Percentiles rank a stretch among this genome's conserved stretches.
Conservation (phyloP, 176 grass and related monocot species). For the Rhynchospora breviuscula region DNA sequence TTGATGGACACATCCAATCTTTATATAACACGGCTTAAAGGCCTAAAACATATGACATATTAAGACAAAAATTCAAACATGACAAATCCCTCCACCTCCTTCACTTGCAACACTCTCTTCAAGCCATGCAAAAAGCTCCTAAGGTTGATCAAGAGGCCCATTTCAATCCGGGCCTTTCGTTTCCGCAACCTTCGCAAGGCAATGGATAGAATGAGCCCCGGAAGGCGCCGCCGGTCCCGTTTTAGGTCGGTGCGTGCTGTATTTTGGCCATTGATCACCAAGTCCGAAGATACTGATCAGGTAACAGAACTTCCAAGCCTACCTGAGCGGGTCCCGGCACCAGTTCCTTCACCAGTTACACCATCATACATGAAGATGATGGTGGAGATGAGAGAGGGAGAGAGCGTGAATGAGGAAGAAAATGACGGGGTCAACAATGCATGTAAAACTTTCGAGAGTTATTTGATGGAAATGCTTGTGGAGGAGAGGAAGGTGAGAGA, state of each 20-base stretch:
- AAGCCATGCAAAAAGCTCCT: slow-evolving; percentile 37
- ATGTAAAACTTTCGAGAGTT: slow-evolving; percentile 58
- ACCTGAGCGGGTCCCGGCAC: not conserved
- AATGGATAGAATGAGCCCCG: slow-evolving; percentile 35
- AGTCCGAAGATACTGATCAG: slow-evolving; percentile 17
- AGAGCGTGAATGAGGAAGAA: not conserved
- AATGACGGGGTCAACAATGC: slow-evolving; percentile 9
- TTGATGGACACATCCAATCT: not conserved
- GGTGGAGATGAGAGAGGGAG: slow-evolving; percentile 30
- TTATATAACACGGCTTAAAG: not conserved
- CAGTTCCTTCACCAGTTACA: slow-evolving; percentile 44
- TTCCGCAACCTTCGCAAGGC: slow-evolving; percentile 54
- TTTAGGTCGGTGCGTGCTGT: slow-evolving; percentile 33
- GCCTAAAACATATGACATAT: not conserved
- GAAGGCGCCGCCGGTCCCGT: not conserved
- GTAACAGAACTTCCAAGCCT: not conserved
- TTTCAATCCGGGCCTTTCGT: slow-evolving; percentile 43
- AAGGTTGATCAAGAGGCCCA: slow-evolving; percentile 41
- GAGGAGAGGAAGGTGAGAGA: slow-evolving; percentile 59
- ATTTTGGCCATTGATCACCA: slow-evolving; percentile 45
- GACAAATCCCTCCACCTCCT: slow-evolving; percentile 16
- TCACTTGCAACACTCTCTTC: slow-evolving; percentile 39
- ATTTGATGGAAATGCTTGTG: slow-evolving; percentile 57
- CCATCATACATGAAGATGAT: slow-evolving; percentile 49
- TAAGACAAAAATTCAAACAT: slow-evolving; percentile 5